Base-by-base conservation (phyloP, 2,329 filamentous ascomycete species). In the Calonectria ilicicola region DNA sequence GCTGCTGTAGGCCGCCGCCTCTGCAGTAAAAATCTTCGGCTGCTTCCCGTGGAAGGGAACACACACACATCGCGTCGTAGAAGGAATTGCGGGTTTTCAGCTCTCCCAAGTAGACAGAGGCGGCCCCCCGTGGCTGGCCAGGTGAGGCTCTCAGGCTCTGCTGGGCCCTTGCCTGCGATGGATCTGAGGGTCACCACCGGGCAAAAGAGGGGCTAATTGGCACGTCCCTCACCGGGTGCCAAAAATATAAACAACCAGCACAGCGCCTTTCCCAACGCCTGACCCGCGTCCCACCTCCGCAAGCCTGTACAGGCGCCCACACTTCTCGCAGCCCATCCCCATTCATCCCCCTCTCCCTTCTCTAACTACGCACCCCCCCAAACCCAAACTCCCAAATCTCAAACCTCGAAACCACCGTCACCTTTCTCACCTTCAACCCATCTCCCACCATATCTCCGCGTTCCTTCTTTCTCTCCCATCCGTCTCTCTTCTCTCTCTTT, bases 281-380 rank as follows among this genome's bases (percentile, higher is more conserved):
- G 76, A 77, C 75, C 75, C 69, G 76, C 71, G 75, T 77, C 73
- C 77, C 77, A 77, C 77, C 77, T 79, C 77, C 77, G 76, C 77
- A 75, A 69, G 56, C 63, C 46, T 21, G 46, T 46, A 62, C 51
- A 67, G 40, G 67, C 44, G 66, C 49, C 73, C 70, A 75, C 76
- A 67, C 69, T 73, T 65, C 62, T 65, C 71, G 68, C 75, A 72
- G 69, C 64, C 70, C 70, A 70, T 72, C 46, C 42, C 63, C 69
- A 60, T 65, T 70, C 72, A 72, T 78, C 76, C 74, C 74, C 73
- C 73, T 73, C 71, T 69, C 73, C 67, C 63, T 70, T 44, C 67
- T 74, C 77, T 75, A 75, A 72, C 70, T 78, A 69, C 76, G 75
- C 77, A 77, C 66, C 77, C 75, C 77, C 72, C 74, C 76, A 76